Conservation (phyloP, 345 rosid species). For the Brassica juncea region DNA sequence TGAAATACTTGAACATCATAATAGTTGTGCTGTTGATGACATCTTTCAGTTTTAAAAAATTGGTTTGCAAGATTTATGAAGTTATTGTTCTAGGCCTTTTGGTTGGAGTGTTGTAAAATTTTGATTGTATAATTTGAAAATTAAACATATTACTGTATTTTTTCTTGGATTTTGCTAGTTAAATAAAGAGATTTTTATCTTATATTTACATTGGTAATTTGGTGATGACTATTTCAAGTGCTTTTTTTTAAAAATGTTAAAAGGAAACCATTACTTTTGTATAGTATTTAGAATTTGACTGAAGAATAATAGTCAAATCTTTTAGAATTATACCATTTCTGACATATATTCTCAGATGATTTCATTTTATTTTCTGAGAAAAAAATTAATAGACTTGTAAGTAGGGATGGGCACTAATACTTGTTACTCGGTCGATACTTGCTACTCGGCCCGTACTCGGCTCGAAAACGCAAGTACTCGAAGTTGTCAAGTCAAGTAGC, state of each 20-base stretch:
- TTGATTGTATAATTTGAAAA: not conserved
- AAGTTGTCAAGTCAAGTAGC: no score
- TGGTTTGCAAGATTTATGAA: not conserved
- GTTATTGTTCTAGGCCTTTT: not conserved
- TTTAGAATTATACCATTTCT: no score
- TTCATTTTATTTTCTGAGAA: not conserved
- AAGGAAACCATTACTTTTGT: not conserved
- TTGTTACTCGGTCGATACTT: no score
- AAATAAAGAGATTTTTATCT: not conserved
- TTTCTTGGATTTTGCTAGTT: not conserved
- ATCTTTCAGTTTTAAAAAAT: not conserved
- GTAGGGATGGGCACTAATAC: no score
- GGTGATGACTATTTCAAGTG: not conserved
- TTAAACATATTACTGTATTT: not conserved
- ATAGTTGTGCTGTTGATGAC: not conserved
- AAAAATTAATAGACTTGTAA: not conserved
- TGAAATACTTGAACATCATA: not conserved
- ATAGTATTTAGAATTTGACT: not conserved
- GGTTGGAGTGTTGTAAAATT: not conserved
- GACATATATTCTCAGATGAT: not conserved
- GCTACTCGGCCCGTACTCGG: no score
- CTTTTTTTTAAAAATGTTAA: not conserved
- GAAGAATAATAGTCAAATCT: not conserved
- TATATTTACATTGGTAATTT: not conserved
- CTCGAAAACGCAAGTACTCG: no score